These are phyloP conservation scores for Hypoxylon sp. DNA, from an alignment of 2,329 filamentous ascomycete species.

Conservation along the genomic window DNA sequence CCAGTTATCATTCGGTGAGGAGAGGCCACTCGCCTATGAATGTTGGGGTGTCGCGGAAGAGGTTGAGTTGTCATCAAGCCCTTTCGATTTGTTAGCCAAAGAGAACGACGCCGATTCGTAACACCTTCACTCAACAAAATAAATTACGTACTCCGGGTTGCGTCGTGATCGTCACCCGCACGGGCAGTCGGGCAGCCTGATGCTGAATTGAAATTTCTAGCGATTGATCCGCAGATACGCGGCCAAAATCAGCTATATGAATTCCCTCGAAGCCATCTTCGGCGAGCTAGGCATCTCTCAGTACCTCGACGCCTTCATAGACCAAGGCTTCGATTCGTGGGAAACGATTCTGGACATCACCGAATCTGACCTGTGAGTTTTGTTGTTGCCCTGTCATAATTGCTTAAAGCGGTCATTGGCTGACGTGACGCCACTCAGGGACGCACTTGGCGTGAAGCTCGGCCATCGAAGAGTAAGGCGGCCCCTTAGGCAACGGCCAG, in stretches of 20 bases:
- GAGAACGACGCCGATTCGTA: slow-evolving; percentile 22
- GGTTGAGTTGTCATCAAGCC: slow-evolving; percentile 18
- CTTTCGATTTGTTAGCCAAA: slow-evolving; percentile 13
- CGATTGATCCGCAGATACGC: slow-evolving; percentile 44
- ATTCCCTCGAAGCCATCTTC: slow-evolving; percentile 75
- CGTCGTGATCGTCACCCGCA: slow-evolving; percentile 23
- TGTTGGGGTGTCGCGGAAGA: slow-evolving; percentile 30
- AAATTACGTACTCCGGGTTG: slow-evolving; percentile 9
- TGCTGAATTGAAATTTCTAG: slow-evolving; percentile 40
- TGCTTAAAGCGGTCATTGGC: slow-evolving; percentile 17
- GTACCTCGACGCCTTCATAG: slow-evolving; percentile 79
- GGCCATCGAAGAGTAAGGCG: slow-evolving; percentile 81
- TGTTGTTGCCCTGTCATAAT: not conserved
- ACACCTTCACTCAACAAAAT: slow-evolving; percentile 6
- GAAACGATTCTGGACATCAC: slow-evolving; percentile 87
- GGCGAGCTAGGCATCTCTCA: slow-evolving; percentile 83
- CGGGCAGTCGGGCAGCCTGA: slow-evolving; percentile 29
- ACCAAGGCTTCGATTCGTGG: slow-evolving; percentile 89
- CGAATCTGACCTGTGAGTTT: slow-evolving; percentile 81
- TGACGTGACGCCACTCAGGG: slow-evolving; percentile 61
- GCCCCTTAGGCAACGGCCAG: not conserved
- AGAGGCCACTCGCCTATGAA: slow-evolving; percentile 22
- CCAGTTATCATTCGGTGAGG: slow-evolving; percentile 45
- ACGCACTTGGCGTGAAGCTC: slow-evolving; percentile 81
- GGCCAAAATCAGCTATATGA: slow-evolving; percentile 64